These are phyloP conservation scores for Anisodus tanguticus DNA, from an alignment of 257 asterid genomes.

Conservation along the genomic window DNA sequence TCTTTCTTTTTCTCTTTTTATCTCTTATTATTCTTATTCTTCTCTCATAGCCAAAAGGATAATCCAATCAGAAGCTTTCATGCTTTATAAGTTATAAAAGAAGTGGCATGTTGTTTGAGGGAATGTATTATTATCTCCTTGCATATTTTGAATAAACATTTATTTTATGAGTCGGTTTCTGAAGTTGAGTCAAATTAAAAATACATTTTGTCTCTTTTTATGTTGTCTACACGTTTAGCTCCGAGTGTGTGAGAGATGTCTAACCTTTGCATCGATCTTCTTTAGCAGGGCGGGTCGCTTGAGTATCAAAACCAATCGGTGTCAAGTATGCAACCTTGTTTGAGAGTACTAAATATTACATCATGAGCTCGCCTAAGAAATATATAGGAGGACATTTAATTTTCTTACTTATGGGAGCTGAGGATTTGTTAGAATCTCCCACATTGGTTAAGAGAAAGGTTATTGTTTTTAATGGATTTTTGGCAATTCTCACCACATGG, in stretches of 20 bases:
- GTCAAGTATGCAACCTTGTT: not conserved
- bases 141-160: not conserved
- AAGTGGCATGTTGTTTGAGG: not conserved
- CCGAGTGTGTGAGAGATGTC: not conserved
- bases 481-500: too few species aligned
- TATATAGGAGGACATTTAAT: too few species aligned
- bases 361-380: not conserved
- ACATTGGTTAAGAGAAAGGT: not conserved
- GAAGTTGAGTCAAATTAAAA: not conserved
- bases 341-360: not conserved
- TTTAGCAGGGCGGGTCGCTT: too few species aligned
- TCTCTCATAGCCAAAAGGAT: not conserved
- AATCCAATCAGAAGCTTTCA: slow-evolving; percentile 26
- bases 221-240: too few species aligned
- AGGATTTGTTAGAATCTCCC: not conserved
- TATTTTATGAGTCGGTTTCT: not conserved
- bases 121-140: not conserved
- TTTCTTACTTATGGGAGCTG: not conserved
- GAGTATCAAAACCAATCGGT: too few species aligned
- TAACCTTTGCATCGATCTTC: too few species aligned
- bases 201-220: not conserved
- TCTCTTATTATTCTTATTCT: slow-evolving; percentile 27
- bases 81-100: not conserved
- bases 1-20: not conserved
- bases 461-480: not conserved